Percentiles rank a stretch among this genome's conserved stretches.
Evolutionary conservation across 148 eudicot species (phyloP).

Genomic region (Vaccinium corymbosum): DNA sequence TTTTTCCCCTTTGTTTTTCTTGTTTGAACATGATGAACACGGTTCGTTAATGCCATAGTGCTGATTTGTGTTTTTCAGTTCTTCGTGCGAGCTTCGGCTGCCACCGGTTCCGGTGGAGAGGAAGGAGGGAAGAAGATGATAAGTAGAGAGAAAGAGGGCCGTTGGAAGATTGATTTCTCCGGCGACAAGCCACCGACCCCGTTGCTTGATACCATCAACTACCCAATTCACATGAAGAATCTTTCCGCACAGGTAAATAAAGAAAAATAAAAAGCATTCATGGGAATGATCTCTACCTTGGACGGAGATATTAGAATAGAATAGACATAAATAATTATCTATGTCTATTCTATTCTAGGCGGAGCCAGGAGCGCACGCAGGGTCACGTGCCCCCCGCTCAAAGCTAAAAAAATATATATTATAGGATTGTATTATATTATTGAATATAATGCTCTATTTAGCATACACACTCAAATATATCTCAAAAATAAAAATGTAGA

Average conservation of each 20-base stretch:
- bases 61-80: slow-evolving; percentile 28
- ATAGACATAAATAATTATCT: too few species aligned
- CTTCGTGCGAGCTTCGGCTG: slow-evolving; percentile 29
- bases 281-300: background rate
- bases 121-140: slow-evolving; percentile 23
- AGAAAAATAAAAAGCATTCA: background rate
- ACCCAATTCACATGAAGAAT: slow-evolving; percentile 61
- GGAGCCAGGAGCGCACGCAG: too few species aligned
- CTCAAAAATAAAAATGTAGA: too few species aligned
- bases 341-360: too few species aligned
- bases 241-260: slow-evolving; percentile 41
- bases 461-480: too few species aligned
- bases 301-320: too few species aligned
- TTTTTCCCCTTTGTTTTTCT: too few species aligned
- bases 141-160: slow-evolving; percentile 33
- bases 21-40: background rate
- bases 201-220: slow-evolving; percentile 59
- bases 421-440: too few species aligned
- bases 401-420: too few species aligned
- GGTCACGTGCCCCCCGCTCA: too few species aligned
- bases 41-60: background rate
- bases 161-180: slow-evolving; percentile 50
- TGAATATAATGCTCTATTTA: too few species aligned
- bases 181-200: slow-evolving; percentile 66
- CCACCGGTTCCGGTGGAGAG: slow-evolving; percentile 28